These are phyloP conservation scores for Populus tremula DNA, from an alignment of 345 rosid species.

Conservation along the genomic window DNA sequence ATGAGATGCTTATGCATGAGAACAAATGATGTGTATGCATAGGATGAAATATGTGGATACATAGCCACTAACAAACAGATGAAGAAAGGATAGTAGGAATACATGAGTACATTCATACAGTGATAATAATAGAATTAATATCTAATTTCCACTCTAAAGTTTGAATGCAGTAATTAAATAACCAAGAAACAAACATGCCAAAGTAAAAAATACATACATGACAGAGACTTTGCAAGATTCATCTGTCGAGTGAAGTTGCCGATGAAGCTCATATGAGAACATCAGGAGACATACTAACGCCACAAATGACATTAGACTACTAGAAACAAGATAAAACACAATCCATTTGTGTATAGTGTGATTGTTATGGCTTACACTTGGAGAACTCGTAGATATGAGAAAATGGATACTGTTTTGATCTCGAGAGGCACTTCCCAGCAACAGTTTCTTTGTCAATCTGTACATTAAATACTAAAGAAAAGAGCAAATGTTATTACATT, in stretches of 20 bases:
- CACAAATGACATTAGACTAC: constrained; percentile 14
- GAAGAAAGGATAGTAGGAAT: too few relatives aligned
- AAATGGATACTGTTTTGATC: constrained; percentile 55
- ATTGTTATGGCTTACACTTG: constrained; percentile 53
- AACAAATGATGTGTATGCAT: too few relatives aligned
- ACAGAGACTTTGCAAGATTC: constrained; percentile 56
- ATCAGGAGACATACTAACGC: constrained; percentile 65
- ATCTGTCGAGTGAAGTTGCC: constrained; percentile 46
- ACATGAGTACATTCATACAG: neutral
- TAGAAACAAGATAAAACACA: constrained; percentile 12
- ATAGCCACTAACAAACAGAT: too few relatives aligned
- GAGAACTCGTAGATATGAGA: constrained; percentile 66
- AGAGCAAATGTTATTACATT: constrained; percentile 5
- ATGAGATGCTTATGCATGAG: neutral
- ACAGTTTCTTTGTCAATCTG: constrained; percentile 57
- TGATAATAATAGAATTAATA: neutral
- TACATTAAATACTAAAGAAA: constrained; percentile 39
- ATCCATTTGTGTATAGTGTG: neutral
- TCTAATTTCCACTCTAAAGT: neutral
- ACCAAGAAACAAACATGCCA: neutral
- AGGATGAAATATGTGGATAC: too few relatives aligned
- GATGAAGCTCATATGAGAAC: constrained; percentile 76
- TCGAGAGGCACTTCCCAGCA: constrained; percentile 48
- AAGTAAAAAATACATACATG: constrained; percentile 44
- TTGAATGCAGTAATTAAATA: neutral